Evolutionary conservation across 2,329 filamentous ascomycete genomes (phyloP).

Genomic region (Phyllosticta capitalensis): DNA sequence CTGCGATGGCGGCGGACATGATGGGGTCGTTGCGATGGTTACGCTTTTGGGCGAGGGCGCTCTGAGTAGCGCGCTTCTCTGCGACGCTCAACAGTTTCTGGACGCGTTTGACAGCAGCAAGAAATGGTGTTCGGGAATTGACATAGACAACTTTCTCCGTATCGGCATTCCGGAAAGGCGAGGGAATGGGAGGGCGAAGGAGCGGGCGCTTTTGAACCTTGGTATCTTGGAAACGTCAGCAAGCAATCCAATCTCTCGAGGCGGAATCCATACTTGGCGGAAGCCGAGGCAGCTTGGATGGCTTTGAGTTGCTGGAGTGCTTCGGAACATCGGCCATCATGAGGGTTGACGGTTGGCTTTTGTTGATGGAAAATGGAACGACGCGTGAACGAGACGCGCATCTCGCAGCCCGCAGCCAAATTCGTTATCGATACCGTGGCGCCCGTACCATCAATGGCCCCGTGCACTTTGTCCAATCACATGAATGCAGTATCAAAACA

Average conservation of each 20-base stretch:
- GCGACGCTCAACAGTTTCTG: constrained; percentile 52
- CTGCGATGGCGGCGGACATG: constrained; percentile 27
- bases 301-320: not conserved
- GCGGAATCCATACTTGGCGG: constrained; percentile 17
- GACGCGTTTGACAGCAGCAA: constrained; percentile 56
- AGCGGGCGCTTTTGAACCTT: constrained; percentile 48
- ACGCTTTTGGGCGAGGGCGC: constrained; percentile 1
- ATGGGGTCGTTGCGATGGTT: constrained; percentile 11
- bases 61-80: constrained; percentile 33
- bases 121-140: constrained; percentile 54
- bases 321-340: not conserved
- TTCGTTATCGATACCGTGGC: too few species aligned
- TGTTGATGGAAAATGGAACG: constrained; percentile 3
- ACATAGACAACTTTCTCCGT: constrained; percentile 56
- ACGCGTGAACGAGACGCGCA: not conserved
- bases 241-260: not conserved
- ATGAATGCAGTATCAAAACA: not conserved
- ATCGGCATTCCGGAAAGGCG: constrained; percentile 41
- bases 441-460: too few species aligned
- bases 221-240: constrained; percentile 29
- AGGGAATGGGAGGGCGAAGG: constrained; percentile 45
- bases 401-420: too few species aligned
- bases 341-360: constrained; percentile 15
- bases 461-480: too few species aligned
- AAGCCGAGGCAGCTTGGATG: constrained; percentile 9